phyloP scores from a whole-genome alignment of 1,284 basidiomycete species.

The Cryptococcus sp. region DNA sequence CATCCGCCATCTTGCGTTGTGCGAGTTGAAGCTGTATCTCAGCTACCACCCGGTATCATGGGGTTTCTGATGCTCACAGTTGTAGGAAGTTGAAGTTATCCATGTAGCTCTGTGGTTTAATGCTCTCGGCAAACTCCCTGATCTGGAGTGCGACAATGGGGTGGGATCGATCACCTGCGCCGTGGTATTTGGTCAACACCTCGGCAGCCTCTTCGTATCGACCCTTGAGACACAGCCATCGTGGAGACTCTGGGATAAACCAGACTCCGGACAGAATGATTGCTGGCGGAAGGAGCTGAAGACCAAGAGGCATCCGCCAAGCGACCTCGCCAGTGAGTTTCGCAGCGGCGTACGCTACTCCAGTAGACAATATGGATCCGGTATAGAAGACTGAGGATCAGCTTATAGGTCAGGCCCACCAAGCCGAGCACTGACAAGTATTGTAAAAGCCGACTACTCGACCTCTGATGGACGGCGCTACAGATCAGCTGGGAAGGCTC shows the following conservation, averaged over 20 bases:
- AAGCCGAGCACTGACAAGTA: constrained; percentile 6
- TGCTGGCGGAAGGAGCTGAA: constrained; percentile 38
- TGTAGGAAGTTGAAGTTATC: constrained; percentile 55
- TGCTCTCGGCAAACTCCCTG: constrained; percentile 20
- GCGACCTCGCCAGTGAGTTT: constrained; percentile 11
- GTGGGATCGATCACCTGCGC: constrained; percentile 18
- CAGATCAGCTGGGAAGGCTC: too few species aligned
- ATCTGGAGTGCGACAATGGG: constrained; percentile 22
- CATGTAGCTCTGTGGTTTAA: constrained; percentile 7
- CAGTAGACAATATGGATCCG: constrained; percentile 20
- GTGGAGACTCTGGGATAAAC: constrained; percentile 27
- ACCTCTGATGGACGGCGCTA: neutral
- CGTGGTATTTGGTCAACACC: constrained; percentile 25
- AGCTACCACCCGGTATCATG: neutral
- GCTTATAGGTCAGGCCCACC: neutral
- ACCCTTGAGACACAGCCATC: constrained; percentile 20
- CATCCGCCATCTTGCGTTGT: constrained; percentile 19
- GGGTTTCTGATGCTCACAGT: constrained; percentile 13
- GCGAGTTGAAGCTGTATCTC: constrained; percentile 12
- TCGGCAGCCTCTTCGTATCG: constrained; percentile 15
- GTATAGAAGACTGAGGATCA: constrained; percentile 17
- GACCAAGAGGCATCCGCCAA: constrained; percentile 29
- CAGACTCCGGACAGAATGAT: constrained; percentile 20
- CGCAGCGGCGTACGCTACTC: constrained; percentile 23
- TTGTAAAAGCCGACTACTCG: constrained; percentile 20